Base-by-base conservation (phyloP, 306 rosid genomes). In the Chamaecrista fasciculata region DNA sequence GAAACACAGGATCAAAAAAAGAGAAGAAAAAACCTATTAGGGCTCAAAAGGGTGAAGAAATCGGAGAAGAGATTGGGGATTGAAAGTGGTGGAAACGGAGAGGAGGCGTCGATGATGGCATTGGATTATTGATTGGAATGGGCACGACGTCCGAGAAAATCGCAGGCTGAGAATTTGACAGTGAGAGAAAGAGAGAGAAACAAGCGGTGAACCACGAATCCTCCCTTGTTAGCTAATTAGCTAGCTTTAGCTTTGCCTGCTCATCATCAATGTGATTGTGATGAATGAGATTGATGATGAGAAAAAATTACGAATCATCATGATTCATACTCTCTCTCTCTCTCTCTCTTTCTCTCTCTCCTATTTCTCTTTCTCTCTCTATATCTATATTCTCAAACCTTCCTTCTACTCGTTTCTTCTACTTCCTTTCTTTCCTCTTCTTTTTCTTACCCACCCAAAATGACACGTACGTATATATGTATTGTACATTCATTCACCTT, bases 191-290 rank as follows among this genome's bases (percentile, higher is more conserved):
- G 67, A 31, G 79, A 76, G 81, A 75, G 81, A 74, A 46, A 71
- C 5, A 58, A 63, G 76, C 84, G 85, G 78, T 53, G 43, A 33
- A 69, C 82, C 86, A 69, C 78, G 61, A 78, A 81, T 68, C 43
- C 20, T 18, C 63, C 43, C 20, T 18, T 66, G 36, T 4, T 55
- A 59, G 75, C n/a, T n/a, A n/a, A n/a, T n/a, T n/a, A n/a, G n/a
- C n/a, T n/a, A n/a, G n/a, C n/a, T n/a, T n/a, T n/a, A n/a, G 69
- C 36, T 59, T 39, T 58, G 66, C 52, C 62, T 20, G 18, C 57
- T 59, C 66, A 19, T 31, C n/a, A n/a, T n/a, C n/a, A n/a, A n/a
- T n/a, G n/a, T n/a, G n/a, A n/a, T n/a, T n/a, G n/a, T n/a, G n/a
- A n/a, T n/a, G n/a, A n/a, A n/a, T n/a, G n/a, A n/a, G n/a, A n/a